A percentile compares a stretch with the other conserved stretches of the same genome.
Conservation (phyloP, 306 rosid genomes). For the Vicia sativa region DNA sequence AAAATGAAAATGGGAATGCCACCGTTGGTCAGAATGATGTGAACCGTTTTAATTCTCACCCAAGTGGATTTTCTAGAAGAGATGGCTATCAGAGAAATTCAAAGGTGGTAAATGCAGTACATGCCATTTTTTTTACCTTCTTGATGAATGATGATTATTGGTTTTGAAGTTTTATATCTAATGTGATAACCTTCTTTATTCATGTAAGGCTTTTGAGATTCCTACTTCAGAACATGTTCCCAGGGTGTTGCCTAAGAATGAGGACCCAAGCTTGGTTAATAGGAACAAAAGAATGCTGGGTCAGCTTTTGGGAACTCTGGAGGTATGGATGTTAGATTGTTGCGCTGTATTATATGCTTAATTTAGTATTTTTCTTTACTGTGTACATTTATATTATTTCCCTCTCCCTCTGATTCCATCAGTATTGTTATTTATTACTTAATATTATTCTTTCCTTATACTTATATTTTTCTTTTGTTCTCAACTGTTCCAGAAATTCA, state of each 20-base stretch:
- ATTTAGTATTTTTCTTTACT: slow-evolving; percentile 1
- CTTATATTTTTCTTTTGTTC: slow-evolving; percentile 27
- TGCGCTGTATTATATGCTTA: background rate
- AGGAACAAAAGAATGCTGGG: slow-evolving; percentile 96
- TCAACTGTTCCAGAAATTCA: slow-evolving; percentile 72
- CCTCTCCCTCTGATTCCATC: background rate
- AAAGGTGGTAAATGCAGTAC: slow-evolving; percentile 50
- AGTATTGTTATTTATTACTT: background rate
- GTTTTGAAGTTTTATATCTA: slow-evolving; percentile 21
- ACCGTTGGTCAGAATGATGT: slow-evolving; percentile 39
- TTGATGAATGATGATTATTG: slow-evolving; percentile 5
- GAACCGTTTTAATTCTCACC: slow-evolving; percentile 49
- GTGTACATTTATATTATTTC: slow-evolving; percentile 1
- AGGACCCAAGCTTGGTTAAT: slow-evolving; percentile 89
- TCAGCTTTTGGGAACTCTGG: slow-evolving; percentile 91
- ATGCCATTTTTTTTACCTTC: slow-evolving; percentile 9
- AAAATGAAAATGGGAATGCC: slow-evolving; percentile 43
- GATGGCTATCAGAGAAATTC: slow-evolving; percentile 55
- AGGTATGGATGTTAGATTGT: slow-evolving; percentile 64
- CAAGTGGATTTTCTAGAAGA: slow-evolving; percentile 61
- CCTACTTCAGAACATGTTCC: slow-evolving; percentile 70
- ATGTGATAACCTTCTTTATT: slow-evolving; percentile 24
- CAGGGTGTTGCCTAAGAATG: slow-evolving; percentile 83
- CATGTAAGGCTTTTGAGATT: slow-evolving; percentile 66
- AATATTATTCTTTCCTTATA: background rate